Base-by-base conservation (phyloP, 2,329 filamentous ascomycete genomes). In the Botrytis fragariae region DNA sequence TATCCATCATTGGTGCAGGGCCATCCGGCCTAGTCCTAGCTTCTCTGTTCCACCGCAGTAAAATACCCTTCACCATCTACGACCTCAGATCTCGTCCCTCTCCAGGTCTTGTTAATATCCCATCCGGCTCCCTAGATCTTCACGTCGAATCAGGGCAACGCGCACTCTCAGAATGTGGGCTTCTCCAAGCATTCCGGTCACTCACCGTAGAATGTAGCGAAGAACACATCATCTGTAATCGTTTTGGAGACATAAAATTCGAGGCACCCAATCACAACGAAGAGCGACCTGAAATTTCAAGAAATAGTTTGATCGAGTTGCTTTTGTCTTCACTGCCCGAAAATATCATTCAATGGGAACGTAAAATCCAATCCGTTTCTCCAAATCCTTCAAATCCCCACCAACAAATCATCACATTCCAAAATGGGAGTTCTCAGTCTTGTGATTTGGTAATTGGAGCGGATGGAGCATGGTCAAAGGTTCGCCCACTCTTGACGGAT, bases 1-100 rank as follows among this genome's bases (percentile, higher is more conserved):
- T 86, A 42, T 84, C 84, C 69, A 85, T 87, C 60, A 75, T 86
- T 44, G 85, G 85, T 70, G 84, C 78, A 18, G 85, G 85, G 18
- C 85, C 84, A 0, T 81, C 80, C 1, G 86, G 86, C 42, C 82
- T 88, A 0, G 85, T 85, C 1, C 82, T 88, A 8, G 85, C 82
- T 37, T 79, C 81, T 35, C 81, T 87, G 20, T 83, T 89, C 7
- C 82, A 86, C 73, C 78, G 81, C 68, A 77, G 81, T 51, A 74
- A 77, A 69, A 78, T 84, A 59, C 79, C 78, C 4, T 81, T 79
- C 69, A 82, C 78, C 5, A 77, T 85, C 63, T 83, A 80, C 51
- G 83, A 84, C 57, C 77, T 81, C 1, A 81, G 81, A 22, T 72
- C 76, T 1, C 76, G 76, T 18, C 82, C 81, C 16, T 79, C 78